Evolutionary conservation across 192 early-diverging fungal species (phyloP), one percentile per base, ranked within the genome.

Genomic region (Coemansia sp.): DNA sequence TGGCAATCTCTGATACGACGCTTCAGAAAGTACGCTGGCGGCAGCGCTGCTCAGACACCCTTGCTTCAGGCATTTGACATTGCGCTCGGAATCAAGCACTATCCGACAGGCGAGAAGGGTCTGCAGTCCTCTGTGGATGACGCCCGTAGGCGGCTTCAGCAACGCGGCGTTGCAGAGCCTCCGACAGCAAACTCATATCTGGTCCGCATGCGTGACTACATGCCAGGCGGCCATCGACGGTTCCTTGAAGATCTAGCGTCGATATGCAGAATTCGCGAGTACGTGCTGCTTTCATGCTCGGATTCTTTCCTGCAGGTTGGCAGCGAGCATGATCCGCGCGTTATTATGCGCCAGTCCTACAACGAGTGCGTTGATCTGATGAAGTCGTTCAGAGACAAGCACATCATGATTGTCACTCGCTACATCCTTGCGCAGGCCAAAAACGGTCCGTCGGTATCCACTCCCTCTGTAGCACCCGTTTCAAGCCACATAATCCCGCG

Each of bases 41-140:
- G 93, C 0, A 95, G 93, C 79, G 96, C 97, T 4, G 97, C 94
- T 0, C 97, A 99, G 78, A 94, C 91, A 28, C 88, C 95, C n/a
- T 71, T 97, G 57, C 94, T 99, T 43, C 96, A 97, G 70, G 88
- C 90, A 18, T 76, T 98, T 33, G 97, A 99, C 73, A 89, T 94
- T 64, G 91, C 90, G 0, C 87, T 99, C 45, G 93, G 93, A 18
- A 87, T 99, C 37, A 87, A 93, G 71, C 97, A 97, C 72, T 79
- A 89, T 66, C 92, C 92, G n/a, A 93, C 91, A 0, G 88, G 90
- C 64, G 59, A 74, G 73, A 56, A 78, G 73, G 73, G 77, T n/a
- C 48, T 63, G 20, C 75, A 75, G 75, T 62, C 73, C 32, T 64
- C 76, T 3, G 73, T 75, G 5, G 39, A 34, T 8, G 83, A 80